These are phyloP conservation scores for Aspergillus pseudonomiae DNA, from an alignment of 2,329 filamentous ascomycete species.

Conservation along the genomic window DNA sequence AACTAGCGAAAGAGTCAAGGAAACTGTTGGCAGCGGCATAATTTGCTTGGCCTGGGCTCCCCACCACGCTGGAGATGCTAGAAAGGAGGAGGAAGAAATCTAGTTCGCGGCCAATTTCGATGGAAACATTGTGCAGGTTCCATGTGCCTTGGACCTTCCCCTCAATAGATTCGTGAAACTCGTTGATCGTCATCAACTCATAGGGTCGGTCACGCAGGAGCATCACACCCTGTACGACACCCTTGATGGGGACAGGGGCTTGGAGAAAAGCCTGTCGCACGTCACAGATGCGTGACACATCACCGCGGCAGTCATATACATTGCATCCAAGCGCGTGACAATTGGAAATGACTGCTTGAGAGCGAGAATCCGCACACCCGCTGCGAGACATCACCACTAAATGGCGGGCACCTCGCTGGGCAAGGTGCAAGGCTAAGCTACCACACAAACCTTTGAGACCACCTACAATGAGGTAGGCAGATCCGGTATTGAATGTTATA, in stretches of 20 bases:
- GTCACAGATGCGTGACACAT: constrained; percentile 16
- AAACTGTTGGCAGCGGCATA: constrained; percentile 31
- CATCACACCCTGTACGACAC: constrained; percentile 23
- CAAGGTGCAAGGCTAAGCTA: constrained; percentile 13
- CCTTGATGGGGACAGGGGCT: constrained; percentile 9
- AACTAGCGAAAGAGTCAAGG: constrained; percentile 23
- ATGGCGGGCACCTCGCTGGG: constrained; percentile 9
- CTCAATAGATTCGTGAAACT: constrained; percentile 33
- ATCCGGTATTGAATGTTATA: neutral
- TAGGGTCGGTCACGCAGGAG: constrained; percentile 20
- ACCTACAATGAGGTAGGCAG: constrained; percentile 15
- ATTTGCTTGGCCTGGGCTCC: constrained; percentile 26
- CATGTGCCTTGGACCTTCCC: constrained; percentile 37
- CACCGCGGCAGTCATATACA: constrained; percentile 6
- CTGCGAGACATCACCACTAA: constrained; percentile 16
- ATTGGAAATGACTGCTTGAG: constrained; percentile 7
- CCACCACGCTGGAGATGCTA: constrained; percentile 26
- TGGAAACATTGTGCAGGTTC: constrained; percentile 29
- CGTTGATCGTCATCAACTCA: constrained; percentile 33
- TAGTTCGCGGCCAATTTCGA: neutral
- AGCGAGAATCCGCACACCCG: constrained; percentile 8
- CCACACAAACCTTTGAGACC: constrained; percentile 18
- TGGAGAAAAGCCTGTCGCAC: constrained; percentile 13
- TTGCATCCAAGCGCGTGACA: constrained; percentile 5
- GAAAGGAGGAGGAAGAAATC: constrained; percentile 31